Percentiles rank a stretch among this genome's conserved stretches.
Conservation (phyloP, 2,329 filamentous ascomycete genomes). For the Paracoccidioides brasiliensis region DNA sequence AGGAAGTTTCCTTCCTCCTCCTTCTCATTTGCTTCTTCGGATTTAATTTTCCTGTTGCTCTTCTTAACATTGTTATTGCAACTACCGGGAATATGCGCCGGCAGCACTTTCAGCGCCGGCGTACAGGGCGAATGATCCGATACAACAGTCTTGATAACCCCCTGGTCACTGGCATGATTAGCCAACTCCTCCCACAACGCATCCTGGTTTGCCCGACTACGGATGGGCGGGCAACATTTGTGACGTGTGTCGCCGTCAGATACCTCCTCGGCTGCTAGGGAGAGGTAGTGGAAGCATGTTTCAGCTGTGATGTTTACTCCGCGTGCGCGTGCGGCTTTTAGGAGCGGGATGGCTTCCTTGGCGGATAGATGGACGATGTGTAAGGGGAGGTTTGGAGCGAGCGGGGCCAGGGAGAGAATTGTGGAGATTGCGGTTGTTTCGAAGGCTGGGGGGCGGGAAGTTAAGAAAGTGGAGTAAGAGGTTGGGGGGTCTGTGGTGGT, state of each 20-base stretch:
- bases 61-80: constrained; percentile 16
- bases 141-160: constrained; percentile 81
- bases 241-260: constrained; percentile 76
- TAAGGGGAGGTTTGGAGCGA: constrained; percentile 69
- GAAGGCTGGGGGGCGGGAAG: constrained; percentile 76
- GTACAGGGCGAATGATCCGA: constrained; percentile 96
- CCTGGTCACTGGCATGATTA: constrained; percentile 43
- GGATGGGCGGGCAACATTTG: constrained; percentile 91
- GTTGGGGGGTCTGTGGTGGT: constrained; percentile 57
- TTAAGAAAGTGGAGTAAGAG: constrained; percentile 78
- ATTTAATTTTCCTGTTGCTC: constrained; percentile 18
- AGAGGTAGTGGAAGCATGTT: constrained; percentile 91
- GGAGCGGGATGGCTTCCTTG: constrained; percentile 71
- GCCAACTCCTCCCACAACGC: constrained; percentile 72
- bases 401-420: constrained; percentile 66
- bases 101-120: constrained; percentile 80
- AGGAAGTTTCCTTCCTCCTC: constrained; percentile 68
- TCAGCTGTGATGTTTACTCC: constrained; percentile 85
- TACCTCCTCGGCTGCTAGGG: constrained; percentile 69
- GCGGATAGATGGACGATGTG: constrained; percentile 92
- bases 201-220: constrained; percentile 67
- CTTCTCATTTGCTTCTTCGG: constrained; percentile 17
- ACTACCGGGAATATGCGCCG: constrained; percentile 48
- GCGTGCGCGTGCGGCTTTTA: constrained; percentile 55
- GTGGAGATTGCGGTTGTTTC: constrained; percentile 84